Conservation (phyloP, 179 eudicot genomes). For the Silene coronaria region DNA sequence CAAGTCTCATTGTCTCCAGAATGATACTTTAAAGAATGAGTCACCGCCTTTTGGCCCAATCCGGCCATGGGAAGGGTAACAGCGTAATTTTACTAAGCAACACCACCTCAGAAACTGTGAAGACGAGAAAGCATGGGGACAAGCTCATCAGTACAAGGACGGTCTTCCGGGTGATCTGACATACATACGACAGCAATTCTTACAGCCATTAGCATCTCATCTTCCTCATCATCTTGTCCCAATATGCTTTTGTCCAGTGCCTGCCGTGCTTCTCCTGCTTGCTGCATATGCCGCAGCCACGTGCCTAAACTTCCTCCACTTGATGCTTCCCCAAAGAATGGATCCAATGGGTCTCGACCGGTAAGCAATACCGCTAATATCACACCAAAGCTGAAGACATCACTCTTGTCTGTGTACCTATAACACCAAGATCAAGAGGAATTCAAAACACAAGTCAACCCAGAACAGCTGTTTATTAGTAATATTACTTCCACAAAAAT, state of each 20-base stretch:
- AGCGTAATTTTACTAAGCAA: background rate
- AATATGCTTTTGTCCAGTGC: slow-evolving; percentile 73
- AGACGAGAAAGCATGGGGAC: slow-evolving; percentile 92
- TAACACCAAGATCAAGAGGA: slow-evolving; percentile 10
- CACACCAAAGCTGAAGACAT: slow-evolving; percentile 82
- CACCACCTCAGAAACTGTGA: slow-evolving; percentile 53
- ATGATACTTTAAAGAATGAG: background rate
- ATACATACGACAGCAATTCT: slow-evolving; percentile 79
- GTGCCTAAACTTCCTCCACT: slow-evolving; percentile 65
- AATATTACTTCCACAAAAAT: background rate
- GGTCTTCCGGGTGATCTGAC: slow-evolving; percentile 78
- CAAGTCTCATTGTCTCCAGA: background rate
- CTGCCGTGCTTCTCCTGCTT: slow-evolving; percentile 68
- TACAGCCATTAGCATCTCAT: slow-evolving; percentile 89
- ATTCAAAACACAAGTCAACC: too few species aligned
- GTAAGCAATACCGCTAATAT: slow-evolving; percentile 74
- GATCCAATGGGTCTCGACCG: slow-evolving; percentile 68
- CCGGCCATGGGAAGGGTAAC: background rate
- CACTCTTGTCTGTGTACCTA: slow-evolving; percentile 88
- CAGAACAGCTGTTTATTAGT: background rate
- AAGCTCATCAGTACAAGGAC: slow-evolving; percentile 89
- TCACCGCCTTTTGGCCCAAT: background rate
- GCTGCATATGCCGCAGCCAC: slow-evolving; percentile 79
- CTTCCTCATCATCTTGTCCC: slow-evolving; percentile 77
- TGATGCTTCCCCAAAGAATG: slow-evolving; percentile 56